A percentile compares a stretch with the other conserved stretches of the same genome.
Conservation (phyloP, 495 filamentous ascomycete species). For the Aspergillus saccharolyticus region DNA sequence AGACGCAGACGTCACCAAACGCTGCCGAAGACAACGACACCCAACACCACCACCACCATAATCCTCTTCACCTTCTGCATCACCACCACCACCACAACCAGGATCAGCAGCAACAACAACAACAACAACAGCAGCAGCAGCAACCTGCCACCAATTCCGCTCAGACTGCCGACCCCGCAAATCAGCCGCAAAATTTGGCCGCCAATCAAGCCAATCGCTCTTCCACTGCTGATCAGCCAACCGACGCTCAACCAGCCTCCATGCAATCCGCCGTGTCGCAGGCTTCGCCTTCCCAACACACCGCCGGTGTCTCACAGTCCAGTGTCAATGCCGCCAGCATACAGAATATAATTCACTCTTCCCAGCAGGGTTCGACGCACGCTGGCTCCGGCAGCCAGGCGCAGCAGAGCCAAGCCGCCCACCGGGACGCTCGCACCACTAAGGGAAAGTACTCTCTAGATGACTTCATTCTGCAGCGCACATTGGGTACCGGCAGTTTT, state of each 20-base stretch:
- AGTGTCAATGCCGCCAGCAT: constrained; percentile 42
- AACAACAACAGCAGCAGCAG: background rate
- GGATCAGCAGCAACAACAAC: background rate
- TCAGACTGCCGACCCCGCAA: constrained; percentile 16
- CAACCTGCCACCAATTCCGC: constrained; percentile 18
- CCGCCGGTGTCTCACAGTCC: constrained; percentile 17
- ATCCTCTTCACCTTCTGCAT: constrained; percentile 11
- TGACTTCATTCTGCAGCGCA: constrained; percentile 84
- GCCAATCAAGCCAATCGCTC: constrained; percentile 20
- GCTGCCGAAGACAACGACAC: constrained; percentile 27
- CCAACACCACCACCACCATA: constrained; percentile 16
- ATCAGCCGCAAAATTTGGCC: constrained; percentile 8
- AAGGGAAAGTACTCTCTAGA: constrained; percentile 96
- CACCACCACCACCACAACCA: constrained; percentile 26
- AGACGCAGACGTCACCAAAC: constrained; percentile 45
- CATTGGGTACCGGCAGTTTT: constrained; percentile 94
- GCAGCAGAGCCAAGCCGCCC: constrained; percentile 17
- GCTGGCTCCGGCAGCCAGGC: constrained; percentile 6
- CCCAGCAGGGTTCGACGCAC: constrained; percentile 24
- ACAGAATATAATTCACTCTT: constrained; percentile 38
- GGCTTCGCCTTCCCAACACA: constrained; percentile 22
- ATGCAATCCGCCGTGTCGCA: constrained; percentile 39
- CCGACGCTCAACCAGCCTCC: constrained; percentile 30
- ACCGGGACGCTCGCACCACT: constrained; percentile 57
- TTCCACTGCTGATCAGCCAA: constrained; percentile 14